A percentile compares a stretch with the other conserved stretches of the same genome.
Evolutionary conservation across 2,329 filamentous ascomycete species (phyloP).

Genomic region (Colletotrichum tropicale): DNA sequence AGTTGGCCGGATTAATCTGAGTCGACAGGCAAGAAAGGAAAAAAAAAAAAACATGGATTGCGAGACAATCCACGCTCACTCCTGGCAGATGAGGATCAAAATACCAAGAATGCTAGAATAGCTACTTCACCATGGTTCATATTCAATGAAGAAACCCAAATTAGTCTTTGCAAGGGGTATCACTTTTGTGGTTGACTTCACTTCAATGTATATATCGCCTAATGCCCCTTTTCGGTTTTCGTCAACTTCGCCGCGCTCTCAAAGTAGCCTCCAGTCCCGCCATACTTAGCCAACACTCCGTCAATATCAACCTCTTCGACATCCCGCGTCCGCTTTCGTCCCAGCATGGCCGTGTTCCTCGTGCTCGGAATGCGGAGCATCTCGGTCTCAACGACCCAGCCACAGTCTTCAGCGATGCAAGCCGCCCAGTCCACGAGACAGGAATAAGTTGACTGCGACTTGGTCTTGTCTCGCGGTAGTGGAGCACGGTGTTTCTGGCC

Average conservation of each 20-base stretch:
- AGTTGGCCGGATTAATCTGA: constrained; percentile 26
- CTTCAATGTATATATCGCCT: background rate
- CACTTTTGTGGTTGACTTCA: background rate
- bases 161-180: background rate
- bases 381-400: constrained; percentile 80
- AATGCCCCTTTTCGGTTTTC: constrained; percentile 48
- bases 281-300: constrained; percentile 53
- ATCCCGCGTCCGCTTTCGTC: constrained; percentile 50
- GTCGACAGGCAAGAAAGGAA: too few relatives aligned
- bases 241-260: constrained; percentile 68
- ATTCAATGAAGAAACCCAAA: background rate
- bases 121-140: background rate
- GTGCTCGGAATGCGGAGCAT: constrained; percentile 92
- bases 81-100: background rate
- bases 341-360: constrained; percentile 82
- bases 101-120: background rate
- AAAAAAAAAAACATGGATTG: background rate
- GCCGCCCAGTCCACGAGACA: constrained; percentile 82
- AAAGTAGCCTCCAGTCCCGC: constrained; percentile 61
- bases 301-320: constrained; percentile 41
- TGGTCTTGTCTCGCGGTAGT: constrained; percentile 53
- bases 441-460: constrained; percentile 75
- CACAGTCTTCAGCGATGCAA: constrained; percentile 71
- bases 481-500: constrained; percentile 76
- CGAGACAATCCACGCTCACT: background rate